A percentile compares a stretch with the other conserved stretches of the same genome.
phyloP scores from a whole-genome alignment of 345 rosid genomes.

The Heritiera littoralis region DNA sequence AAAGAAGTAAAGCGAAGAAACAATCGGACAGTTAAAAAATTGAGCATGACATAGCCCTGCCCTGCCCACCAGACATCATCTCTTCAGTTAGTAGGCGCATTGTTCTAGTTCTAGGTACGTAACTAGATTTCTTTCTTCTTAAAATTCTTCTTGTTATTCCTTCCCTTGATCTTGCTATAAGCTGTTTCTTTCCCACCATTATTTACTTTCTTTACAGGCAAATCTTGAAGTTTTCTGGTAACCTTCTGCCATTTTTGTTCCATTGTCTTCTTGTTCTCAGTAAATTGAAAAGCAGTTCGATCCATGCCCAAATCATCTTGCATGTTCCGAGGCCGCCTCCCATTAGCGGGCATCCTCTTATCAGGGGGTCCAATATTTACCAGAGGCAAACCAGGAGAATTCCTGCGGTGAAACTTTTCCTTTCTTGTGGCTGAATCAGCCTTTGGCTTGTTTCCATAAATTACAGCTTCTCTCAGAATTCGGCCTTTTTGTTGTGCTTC shows the following conservation, averaged over 20 bases:
- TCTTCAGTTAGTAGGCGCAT: neutral
- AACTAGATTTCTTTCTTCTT: neutral
- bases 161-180: constrained; percentile 2
- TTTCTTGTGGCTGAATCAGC: neutral
- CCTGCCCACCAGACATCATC: neutral
- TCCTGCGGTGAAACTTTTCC: neutral
- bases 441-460: too few species aligned
- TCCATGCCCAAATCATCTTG: neutral
- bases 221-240: neutral
- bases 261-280: neutral
- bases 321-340: neutral
- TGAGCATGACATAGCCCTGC: neutral
- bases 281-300: neutral
- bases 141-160: constrained; percentile 1
- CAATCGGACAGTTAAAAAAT: neutral
- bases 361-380: too few species aligned
- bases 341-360: neutral
- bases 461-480: neutral
- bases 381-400: too few species aligned
- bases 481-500: constrained; percentile 2
- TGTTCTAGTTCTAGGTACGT: neutral
- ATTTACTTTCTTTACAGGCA: neutral
- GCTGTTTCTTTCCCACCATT: neutral
- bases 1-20: neutral
- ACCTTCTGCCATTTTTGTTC: constrained; percentile 11